These are phyloP conservation scores for Botryobasidium botryosum DNA, from an alignment of 768 basidiomycete species.

Conservation along the genomic window DNA sequence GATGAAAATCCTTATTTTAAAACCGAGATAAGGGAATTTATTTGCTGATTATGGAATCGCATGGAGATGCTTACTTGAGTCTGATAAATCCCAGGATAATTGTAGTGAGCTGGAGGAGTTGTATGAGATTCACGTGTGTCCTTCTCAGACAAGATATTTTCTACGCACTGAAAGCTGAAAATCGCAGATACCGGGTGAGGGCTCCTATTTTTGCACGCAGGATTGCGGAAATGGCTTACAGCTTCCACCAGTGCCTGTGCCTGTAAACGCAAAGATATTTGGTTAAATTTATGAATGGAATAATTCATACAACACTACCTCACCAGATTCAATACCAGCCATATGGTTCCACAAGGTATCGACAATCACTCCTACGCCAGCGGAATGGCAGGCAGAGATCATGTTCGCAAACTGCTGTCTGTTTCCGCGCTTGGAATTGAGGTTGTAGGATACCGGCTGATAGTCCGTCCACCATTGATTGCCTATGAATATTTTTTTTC, in stretches of 20 bases:
- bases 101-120: conserved; percentile 7
- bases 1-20: conserved; percentile 14
- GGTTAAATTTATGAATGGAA: background rate
- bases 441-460: conserved; percentile 10
- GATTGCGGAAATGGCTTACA: conserved; percentile 4
- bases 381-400: conserved; percentile 10
- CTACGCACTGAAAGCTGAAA: conserved; percentile 10
- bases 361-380: conserved; percentile 9
- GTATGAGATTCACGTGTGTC: conserved; percentile 3
- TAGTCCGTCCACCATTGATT: conserved; percentile 13
- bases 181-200: background rate
- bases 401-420: conserved; percentile 10
- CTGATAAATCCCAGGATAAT: conserved; percentile 14
- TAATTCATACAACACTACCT: too few species aligned
- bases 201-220: background rate
- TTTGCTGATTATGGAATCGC: background rate
- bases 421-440: conserved; percentile 11
- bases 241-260: conserved; percentile 12
- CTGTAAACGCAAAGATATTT: too few species aligned
- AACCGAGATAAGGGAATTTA: background rate
- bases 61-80: background rate
- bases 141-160: background rate
- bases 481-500: background rate
- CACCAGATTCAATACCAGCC: conserved; percentile 10
- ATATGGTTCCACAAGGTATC: conserved; percentile 16